Base-by-base conservation (phyloP, 2,329 filamentous ascomycete species). In the Beauveria sp. region DNA sequence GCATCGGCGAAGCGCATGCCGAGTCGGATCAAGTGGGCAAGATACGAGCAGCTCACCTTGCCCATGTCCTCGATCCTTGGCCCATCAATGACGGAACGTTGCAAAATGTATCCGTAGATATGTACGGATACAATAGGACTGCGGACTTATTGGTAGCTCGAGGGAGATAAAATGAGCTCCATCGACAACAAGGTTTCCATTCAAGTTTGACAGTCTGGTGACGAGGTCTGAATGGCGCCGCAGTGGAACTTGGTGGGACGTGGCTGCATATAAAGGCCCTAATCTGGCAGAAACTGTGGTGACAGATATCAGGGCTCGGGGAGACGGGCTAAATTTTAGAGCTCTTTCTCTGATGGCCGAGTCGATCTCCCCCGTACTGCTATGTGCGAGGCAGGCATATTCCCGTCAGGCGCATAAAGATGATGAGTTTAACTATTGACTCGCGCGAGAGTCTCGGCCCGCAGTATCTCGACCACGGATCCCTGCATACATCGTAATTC, bases 271-370 rank as follows among this genome's bases (percentile, higher is more conserved):
- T 26, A 6, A 49, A 40, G 43, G 55, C 45, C 42, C 46, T 22
- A 26, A 51, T 59, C 48, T 60, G 57, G 48, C 57, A 43, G 57
- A 31, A 60, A 60, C 52, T 43, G 57, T 60, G 57, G 57, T 60
- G 57, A 60, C 48, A 22, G 28, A 22, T 18, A 45, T 22, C 20
- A 50, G 55, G 48, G 34, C 46, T 51, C 38, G 31, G 56, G 46
- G n/a, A 24, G 18, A 28, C 24, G 46, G 46, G n/a, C 22, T 22
- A 14, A 34, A 12, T 34, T 5, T 34, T 34, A 43, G 20, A n/a
- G 14, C 31, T 52, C 28, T 38, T 54, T 24, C 22, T 24, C 31
- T 45, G 38, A 60, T 18, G 34, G 52, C 48, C 24, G 38, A 52
- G 46, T 51, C 48, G 57, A 60, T 60, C 57, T 34, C 48, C 57